Evolutionary conservation across 441 rosid species (phyloP), one percentile per base, ranked within the genome.

Genomic region (Sinapis alba): DNA sequence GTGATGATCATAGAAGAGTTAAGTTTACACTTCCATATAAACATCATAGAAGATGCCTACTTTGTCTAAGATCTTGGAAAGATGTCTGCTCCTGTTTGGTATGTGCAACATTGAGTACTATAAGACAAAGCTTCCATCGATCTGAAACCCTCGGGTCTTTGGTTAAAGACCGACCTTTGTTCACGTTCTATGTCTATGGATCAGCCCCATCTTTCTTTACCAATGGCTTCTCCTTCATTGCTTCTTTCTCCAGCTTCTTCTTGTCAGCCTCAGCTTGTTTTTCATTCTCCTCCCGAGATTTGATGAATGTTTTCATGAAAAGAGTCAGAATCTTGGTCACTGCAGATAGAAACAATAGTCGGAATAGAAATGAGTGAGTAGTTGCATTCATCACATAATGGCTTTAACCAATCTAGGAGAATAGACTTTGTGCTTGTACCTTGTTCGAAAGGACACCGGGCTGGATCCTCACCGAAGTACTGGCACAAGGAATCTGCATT

Each of bases 371-470:
- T 68, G 98, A n/a, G n/a, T n/a, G n/a, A 38, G 21, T 26, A 12
- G 41, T 21, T 41, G 34, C 34, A 56, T 53, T 24, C 18, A 21
- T 45, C 75, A 9, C 63, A 54, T 5, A 28, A 68, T 50, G 53
- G 98, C 83, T 90, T 95, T 69, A 93, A 73, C 15, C 51, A 64
- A 34, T 58, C 15, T 62, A 73, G 4, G 72, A 70, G 72, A 88
- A 81, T 63, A 56, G 83, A 79, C 34, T 79, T 89, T 20, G 7
- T 11, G 51, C 63, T 26, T 54, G 74, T 75, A 96, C 99, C 99
- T 93, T 96, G 98, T 80, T 96, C 99, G 62, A 93, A 93, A 78
- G 99, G 99, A 72, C 98, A 96, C 12, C 97, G 91, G 63, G 95
- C 89, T 57, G 99, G 98, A 88, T 96, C 99, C 84, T 96, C 98